A percentile compares a stretch with the other conserved stretches of the same genome.
These are phyloP conservation scores for Backusella psychrophila DNA, from an alignment of 192 early-diverging fungal genomes.

Conservation along the genomic window DNA sequence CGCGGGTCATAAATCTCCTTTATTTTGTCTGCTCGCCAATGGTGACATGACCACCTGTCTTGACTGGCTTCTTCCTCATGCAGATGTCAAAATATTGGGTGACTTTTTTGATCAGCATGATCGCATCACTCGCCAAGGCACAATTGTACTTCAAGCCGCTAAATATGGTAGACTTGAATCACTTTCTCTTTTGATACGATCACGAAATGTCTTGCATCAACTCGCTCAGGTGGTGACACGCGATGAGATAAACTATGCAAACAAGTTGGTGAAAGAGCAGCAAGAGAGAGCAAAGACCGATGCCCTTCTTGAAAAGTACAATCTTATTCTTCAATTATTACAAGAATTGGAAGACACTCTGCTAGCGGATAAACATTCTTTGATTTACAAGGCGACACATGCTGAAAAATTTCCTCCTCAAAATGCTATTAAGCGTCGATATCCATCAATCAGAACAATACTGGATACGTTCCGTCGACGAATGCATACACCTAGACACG, in stretches of 20 bases:
- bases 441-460: neutral
- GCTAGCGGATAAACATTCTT: neutral
- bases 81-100: constrained; percentile 19
- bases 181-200: constrained; percentile 12
- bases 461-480: neutral
- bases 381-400: neutral
- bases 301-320: neutral
- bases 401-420: neutral
- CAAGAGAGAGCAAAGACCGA: too few species aligned
- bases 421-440: neutral
- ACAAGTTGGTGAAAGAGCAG: neutral
- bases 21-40: constrained; percentile 36
- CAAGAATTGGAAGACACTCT: neutral
- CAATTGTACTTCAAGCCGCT: constrained; percentile 23
- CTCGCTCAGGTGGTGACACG: neutral
- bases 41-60: constrained; percentile 19
- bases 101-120: constrained; percentile 24
- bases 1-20: constrained; percentile 20
- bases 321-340: neutral
- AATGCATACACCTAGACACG: neutral
- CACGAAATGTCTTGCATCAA: neutral
- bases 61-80: constrained; percentile 29
- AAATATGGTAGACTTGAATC: constrained; percentile 35
- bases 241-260: constrained; percentile 4
- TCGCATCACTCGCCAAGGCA: constrained; percentile 17